phyloP scores from a whole-genome alignment of 768 basidiomycete genomes.

The Peribolospora baueri region DNA sequence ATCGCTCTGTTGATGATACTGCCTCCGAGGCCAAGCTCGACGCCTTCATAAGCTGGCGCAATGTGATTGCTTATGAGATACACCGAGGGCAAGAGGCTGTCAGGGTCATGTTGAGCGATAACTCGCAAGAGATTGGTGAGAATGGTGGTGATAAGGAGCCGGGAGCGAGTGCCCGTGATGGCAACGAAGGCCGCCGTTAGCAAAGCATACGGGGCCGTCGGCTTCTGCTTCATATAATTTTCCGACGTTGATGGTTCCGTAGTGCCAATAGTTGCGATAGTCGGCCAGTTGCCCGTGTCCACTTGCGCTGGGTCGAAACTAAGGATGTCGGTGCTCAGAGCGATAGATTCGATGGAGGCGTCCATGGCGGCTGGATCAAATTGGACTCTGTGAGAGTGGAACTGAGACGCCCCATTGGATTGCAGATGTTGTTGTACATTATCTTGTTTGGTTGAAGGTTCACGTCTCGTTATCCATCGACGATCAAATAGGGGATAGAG shows the following conservation, averaged over 20 bases:
- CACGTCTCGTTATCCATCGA: too few species aligned
- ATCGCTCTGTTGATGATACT: constrained; percentile 10
- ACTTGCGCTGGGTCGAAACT: constrained; percentile 9
- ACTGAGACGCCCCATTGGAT: not conserved
- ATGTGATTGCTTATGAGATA: constrained; percentile 12
- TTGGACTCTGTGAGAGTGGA: not conserved
- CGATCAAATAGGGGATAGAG: not conserved
- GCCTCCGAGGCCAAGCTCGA: constrained; percentile 12
- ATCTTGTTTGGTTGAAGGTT: too few species aligned
- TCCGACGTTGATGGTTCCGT: too few species aligned
- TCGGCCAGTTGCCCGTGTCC: constrained; percentile 3
- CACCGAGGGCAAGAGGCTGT: constrained; percentile 31
- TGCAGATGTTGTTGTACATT: not conserved
- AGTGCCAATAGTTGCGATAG: not conserved
- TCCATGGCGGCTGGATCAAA: not conserved
- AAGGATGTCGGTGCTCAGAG: constrained; percentile 12
- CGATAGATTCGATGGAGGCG: not conserved
- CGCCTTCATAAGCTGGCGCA: constrained; percentile 7
- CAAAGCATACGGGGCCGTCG: constrained; percentile 36
- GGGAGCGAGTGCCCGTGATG: constrained; percentile 43
- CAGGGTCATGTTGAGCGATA: constrained; percentile 38
- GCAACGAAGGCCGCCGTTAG: constrained; percentile 38
- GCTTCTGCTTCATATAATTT: not conserved
- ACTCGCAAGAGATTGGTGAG: constrained; percentile 51
- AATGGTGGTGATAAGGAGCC: constrained; percentile 40